Base-by-base conservation (phyloP, 495 filamentous ascomycete genomes). In the Penicillium canescens region DNA sequence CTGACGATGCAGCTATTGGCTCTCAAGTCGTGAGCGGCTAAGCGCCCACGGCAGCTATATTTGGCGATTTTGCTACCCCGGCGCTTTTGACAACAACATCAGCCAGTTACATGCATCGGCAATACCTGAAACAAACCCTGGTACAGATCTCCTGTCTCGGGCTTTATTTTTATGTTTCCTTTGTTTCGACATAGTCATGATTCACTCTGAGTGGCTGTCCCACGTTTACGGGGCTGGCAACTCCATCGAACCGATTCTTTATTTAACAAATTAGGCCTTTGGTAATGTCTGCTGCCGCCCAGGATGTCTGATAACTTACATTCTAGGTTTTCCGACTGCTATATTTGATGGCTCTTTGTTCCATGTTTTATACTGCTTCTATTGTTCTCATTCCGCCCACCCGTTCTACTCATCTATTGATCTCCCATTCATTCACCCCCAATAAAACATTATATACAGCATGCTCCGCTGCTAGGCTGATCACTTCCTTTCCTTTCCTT, bases 1-100 rank as follows among this genome's bases (percentile, higher is more conserved):
- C 12, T 14, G 10, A 31, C 6, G 16, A n/a, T 18, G 16, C 4
- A 20, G 33, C 40, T 42, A 62, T 67, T 67, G 64, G 64, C 43
- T 57, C 2, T 34, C 10, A 31, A 40, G 38, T 31, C 26, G 20
- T 40, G 57, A 57, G 43, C 47, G 42, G 51, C 53, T 67, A 65
- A 65, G 58, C 64, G 64, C 64, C 50, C 52, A 52, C 18, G 3
- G 16, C 35, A 33, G 36, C 63, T 64, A 63, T 48, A 60, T 61
- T 63, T 66, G 63, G 54, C 41, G 18, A 24, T 12, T 46, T 46
- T n/a, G 28, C 42, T 42, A 46, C 50, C 21, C 40, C 35, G 41
- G 51, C 46, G 43, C 45, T 28, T 47, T 57, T 37, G 50, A 46
- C 50, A 49, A 53, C 23, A n/a, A 52, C 9, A 23, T 21, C 13